Conservation (phyloP, 371 early-diverging fungal species). For the Amoeboradix gromovi region DNA sequence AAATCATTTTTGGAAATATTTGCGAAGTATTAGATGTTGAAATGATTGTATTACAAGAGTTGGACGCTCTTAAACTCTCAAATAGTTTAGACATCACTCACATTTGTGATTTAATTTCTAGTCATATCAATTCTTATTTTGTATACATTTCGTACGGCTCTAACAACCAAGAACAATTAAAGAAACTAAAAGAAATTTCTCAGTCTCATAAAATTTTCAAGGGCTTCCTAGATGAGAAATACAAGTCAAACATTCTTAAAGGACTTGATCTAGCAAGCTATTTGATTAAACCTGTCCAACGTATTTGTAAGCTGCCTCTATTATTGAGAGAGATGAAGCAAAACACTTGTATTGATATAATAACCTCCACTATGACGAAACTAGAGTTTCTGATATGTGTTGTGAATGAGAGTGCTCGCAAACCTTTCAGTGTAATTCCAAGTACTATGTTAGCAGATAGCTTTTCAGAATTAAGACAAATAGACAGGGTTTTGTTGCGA, state of each 20-base stretch:
- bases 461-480: not conserved
- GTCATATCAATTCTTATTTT: not conserved
- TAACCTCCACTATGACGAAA: not conserved
- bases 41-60: not conserved
- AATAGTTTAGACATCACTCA: not conserved
- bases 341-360: not conserved
- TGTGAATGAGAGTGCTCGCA: not conserved
- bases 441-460: not conserved
- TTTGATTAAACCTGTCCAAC: constrained; percentile 55
- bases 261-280: constrained; percentile 28
- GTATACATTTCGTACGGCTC: not conserved
- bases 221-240: not conserved
- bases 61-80: not conserved
- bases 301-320: constrained; percentile 53
- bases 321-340: constrained; percentile 17
- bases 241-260: not conserved
- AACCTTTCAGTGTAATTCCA: not conserved
- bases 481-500: not conserved
- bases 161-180: not conserved
- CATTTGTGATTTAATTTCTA: not conserved
- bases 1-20: not conserved
- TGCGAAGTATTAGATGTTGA: not conserved
- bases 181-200: not conserved
- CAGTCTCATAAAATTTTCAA: not conserved
- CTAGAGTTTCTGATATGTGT: not conserved